Conservation (phyloP, 2,329 filamentous ascomycete species). For the Epichloe baconii region DNA sequence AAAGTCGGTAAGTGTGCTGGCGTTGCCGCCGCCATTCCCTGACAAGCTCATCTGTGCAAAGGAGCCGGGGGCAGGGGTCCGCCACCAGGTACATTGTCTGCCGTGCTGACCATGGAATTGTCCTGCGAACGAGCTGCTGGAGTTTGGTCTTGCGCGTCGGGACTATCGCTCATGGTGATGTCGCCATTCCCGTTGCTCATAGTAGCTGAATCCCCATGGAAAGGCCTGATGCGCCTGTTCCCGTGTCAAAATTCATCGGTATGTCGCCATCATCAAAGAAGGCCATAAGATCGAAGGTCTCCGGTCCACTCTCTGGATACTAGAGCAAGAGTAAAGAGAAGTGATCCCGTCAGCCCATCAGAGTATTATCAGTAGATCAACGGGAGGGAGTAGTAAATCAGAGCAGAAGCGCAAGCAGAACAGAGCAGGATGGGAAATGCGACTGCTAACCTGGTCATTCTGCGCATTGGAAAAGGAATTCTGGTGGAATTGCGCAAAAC, state of each 20-base stretch:
- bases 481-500: constrained; percentile 3
- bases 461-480: constrained; percentile 2
- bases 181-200: constrained; percentile 11
- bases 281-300: constrained; percentile 28
- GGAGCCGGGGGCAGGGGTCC: constrained; percentile 27
- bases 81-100: constrained; percentile 27
- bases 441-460: constrained; percentile 4
- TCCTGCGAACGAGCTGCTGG: constrained; percentile 14
- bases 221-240: constrained; percentile 11
- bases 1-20: constrained; percentile 41
- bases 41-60: constrained; percentile 21
- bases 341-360: constrained; percentile 1
- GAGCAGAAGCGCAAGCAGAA: background rate
- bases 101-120: constrained; percentile 21
- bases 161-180: constrained; percentile 7
- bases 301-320: constrained; percentile 12
- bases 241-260: constrained; percentile 29
- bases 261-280: constrained; percentile 30
- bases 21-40: constrained; percentile 8
- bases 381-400: background rate
- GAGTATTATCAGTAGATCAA: background rate
- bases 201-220: constrained; percentile 11
- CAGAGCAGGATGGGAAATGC: background rate
- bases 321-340: background rate
- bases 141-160: constrained; percentile 16